Conservation (phyloP, 2,329 filamentous ascomycete species). For the Dothideomycetes sp. region DNA sequence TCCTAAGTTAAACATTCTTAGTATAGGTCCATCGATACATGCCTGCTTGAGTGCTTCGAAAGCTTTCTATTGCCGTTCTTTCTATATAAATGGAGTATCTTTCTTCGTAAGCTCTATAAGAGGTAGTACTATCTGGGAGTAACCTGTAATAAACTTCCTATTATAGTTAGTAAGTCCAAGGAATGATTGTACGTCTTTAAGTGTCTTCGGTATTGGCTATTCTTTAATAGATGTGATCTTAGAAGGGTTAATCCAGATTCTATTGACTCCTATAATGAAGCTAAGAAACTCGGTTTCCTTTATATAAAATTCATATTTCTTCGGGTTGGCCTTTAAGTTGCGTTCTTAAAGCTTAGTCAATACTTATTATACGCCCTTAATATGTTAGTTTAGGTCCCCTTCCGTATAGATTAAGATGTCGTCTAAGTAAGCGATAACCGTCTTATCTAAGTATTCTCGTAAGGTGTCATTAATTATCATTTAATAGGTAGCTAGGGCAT, state of each 20-base stretch:
- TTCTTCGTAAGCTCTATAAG: conserved; percentile 15
- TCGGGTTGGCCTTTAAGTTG: conserved; percentile 17
- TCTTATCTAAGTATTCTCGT: conserved; percentile 19
- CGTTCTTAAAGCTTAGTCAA: conserved; percentile 18
- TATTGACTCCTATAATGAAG: conserved; percentile 22
- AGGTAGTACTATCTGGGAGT: conserved; percentile 11
- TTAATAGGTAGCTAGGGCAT: conserved; percentile 19
- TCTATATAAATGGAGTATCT: conserved; percentile 10
- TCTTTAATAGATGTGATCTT: conserved; percentile 22
- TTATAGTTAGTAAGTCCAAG: conserved; percentile 16
- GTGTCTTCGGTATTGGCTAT: conserved; percentile 18
- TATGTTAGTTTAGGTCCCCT: conserved; percentile 19
- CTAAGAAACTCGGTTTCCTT: conserved; percentile 24
- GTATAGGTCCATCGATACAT: background rate
- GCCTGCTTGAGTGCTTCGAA: conserved; percentile 2
- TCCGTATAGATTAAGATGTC: conserved; percentile 24
- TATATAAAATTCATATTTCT: conserved; percentile 27
- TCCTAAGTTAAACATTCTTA: conserved; percentile 13
- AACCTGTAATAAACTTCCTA: conserved; percentile 14
- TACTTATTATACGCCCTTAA: conserved; percentile 19
- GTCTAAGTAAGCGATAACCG: conserved; percentile 20
- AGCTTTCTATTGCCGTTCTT: conserved; percentile 1
- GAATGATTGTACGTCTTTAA: conserved; percentile 20
- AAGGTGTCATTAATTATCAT: conserved; percentile 22
- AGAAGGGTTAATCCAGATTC: conserved; percentile 22